Evolutionary conservation across 73 alveolate species (phyloP).

Genomic region (Blepharisma japonicum): DNA sequence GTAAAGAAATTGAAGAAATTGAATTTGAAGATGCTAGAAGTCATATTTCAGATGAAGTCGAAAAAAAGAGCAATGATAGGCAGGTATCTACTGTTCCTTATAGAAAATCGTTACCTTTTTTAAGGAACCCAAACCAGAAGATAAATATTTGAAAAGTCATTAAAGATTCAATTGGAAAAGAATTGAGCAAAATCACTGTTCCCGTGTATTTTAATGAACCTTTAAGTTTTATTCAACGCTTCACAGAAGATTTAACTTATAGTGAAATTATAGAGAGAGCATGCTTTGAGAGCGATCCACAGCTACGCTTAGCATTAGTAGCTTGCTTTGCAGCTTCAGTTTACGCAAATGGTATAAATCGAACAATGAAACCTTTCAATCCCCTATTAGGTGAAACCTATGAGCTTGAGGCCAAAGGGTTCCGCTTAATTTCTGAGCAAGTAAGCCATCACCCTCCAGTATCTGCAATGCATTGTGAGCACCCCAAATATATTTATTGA

Average conservation of each 20-base stretch:
- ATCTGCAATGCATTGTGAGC: constrained; percentile 76
- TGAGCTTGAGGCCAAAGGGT: constrained; percentile 67
- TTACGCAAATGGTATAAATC: constrained; percentile 36
- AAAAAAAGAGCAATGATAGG: constrained; percentile 24
- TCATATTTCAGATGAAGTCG: constrained; percentile 12
- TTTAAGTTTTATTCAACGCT: constrained; percentile 42
- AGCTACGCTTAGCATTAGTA: constrained; percentile 53
- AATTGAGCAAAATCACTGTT: constrained; percentile 43
- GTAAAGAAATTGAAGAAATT: constrained; percentile 18
- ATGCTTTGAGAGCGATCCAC: constrained; percentile 33
- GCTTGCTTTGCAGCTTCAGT: constrained; percentile 43
- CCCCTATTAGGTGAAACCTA: constrained; percentile 91
- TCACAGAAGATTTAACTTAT: constrained; percentile 51
- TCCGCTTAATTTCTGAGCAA: constrained; percentile 78
- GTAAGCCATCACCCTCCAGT: constrained; percentile 98
- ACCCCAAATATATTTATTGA: constrained; percentile 51
- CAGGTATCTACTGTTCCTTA: not conserved
- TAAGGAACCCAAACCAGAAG: constrained; percentile 54
- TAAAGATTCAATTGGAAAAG: constrained; percentile 61
- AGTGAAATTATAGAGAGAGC: constrained; percentile 54
- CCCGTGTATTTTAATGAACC: constrained; percentile 66
- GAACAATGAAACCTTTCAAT: constrained; percentile 74
- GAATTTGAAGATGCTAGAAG: constrained; percentile 28
- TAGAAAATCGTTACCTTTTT: constrained; percentile 35
- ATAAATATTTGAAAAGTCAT: constrained; percentile 37